Evolutionary conservation across 2,329 filamentous ascomycete genomes (phyloP).

Genomic region (Magnaporthiopsis incrustans): DNA sequence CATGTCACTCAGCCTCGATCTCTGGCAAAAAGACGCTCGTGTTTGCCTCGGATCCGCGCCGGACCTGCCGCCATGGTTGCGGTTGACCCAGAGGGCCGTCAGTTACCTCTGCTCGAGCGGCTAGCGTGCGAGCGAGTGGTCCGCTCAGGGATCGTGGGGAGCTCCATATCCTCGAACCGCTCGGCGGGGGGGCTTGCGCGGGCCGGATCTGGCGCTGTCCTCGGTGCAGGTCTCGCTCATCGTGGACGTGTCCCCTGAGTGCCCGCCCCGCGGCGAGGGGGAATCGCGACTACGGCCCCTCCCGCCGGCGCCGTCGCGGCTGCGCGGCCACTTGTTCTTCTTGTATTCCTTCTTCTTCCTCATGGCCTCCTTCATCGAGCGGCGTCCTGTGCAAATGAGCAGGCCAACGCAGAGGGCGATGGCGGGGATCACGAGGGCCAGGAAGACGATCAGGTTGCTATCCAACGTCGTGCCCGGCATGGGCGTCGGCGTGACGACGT

Average conservation of each 20-base stretch:
- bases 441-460: background rate
- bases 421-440: background rate
- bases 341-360: background rate
- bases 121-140: background rate
- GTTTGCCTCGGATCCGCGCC: background rate
- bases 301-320: background rate
- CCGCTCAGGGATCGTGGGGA: background rate
- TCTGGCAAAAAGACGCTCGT: background rate
- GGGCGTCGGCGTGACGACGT: background rate
- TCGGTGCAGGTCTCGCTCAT: background rate
- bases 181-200: no score
- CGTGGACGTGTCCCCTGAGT: background rate
- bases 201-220: background rate
- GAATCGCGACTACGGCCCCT: no score
- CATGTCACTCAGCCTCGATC: no score
- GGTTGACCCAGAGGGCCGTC: no score
- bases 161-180: background rate
- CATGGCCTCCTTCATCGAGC: background rate
- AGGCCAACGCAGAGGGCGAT: background rate
- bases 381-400: background rate
- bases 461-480: constrained; percentile 2
- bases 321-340: constrained; percentile 12
- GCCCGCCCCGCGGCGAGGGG: no score
- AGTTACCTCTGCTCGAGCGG: no score
- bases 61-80: background rate